Base-by-base conservation (phyloP, 805 yeast species). In the Starmerella stigmatis region DNA sequence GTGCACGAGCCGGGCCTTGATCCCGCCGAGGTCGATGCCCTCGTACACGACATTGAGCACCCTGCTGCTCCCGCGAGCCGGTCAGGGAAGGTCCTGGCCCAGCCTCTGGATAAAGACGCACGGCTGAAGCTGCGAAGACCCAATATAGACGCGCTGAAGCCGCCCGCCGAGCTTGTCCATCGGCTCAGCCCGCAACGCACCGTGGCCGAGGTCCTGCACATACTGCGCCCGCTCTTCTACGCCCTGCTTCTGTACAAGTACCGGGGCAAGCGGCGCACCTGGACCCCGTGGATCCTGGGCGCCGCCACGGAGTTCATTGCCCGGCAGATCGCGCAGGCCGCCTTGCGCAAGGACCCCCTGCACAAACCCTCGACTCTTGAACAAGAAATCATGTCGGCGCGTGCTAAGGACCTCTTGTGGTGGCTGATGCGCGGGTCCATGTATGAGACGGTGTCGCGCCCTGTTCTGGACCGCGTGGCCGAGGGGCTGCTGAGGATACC, bases 241-340 rank as follows among this genome's bases (percentile, higher is more conserved):
- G 65, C 68, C 6, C n/a, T 52, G 17, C 46, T 65, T 39, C 55
- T 60, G 4, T 59, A 54, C 49, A 44, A 50, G 28, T 57, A 43
- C 41, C 54, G 62, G 5, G 33, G 39, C 15, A 37, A 39, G 29
- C 39, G 40, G 4, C 47, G 47, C 9, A 57, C 58, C 37, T 67
- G 70, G 71, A 56, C 60, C 12, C 71, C 71, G 2, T 67, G 71
- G 71, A 32, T 63, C 3, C 45, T 57, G 13, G 71, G 71, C 4
- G 23, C 63, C 9, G 53, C 55, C 3, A 40, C 64, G 5, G 71
- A 67, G 45, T 52, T 56, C n/a, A 3, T n/a, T 7, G 27, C 28
- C 3, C 38, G 28, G 11, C 38, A 34, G 19, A 20, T 34, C 10
- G 38, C 38, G 12, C 38, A 27, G 5, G 10, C 21, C 26, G 38